Conservation (phyloP, 2,329 filamentous ascomycete species). For the Talaromyces funiculosus region DNA sequence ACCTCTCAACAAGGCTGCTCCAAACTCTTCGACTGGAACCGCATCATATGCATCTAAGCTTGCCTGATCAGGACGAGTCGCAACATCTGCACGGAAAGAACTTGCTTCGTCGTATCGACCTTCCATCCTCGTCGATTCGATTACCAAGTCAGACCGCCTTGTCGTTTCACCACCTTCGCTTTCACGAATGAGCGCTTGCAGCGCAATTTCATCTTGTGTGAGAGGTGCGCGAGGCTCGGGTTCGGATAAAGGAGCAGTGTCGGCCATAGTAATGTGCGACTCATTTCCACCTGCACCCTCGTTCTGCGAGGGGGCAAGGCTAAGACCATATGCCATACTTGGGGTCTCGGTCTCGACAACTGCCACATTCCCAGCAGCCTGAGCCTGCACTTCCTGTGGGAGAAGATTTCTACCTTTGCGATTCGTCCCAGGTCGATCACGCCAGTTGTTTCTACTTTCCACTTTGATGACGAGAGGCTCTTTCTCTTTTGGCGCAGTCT, state of each 20-base stretch:
- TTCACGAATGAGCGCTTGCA: conserved; percentile 62
- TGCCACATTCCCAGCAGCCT: conserved; percentile 36
- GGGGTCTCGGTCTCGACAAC: conserved; percentile 47
- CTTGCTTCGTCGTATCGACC: conserved; percentile 43
- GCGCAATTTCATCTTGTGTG: conserved; percentile 58
- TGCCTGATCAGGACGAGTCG: conserved; percentile 66
- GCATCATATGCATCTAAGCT: conserved; percentile 79
- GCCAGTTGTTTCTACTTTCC: conserved; percentile 77
- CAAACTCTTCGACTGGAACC: conserved; percentile 91
- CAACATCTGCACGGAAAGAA: conserved; percentile 64
- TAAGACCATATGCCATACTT: conserved; percentile 51
- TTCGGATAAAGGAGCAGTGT: conserved; percentile 18
- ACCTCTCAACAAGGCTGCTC: conserved; percentile 78
- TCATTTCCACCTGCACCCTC: conserved; percentile 17
- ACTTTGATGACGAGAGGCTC: conserved; percentile 72
- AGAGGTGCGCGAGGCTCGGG: conserved; percentile 35
- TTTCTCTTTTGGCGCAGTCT: conserved; percentile 40
- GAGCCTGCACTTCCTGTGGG: conserved; percentile 52
- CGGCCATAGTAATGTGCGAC: conserved; percentile 26
- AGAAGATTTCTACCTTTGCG: conserved; percentile 57
- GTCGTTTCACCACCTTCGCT: conserved; percentile 37
- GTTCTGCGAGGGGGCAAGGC: conserved; percentile 35
- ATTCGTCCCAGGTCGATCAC: conserved; percentile 31
- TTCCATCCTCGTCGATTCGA: conserved; percentile 33
- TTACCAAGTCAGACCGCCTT: conserved; percentile 48